These are phyloP conservation scores for Gossypium davidsonii DNA, from an alignment of 441 rosid species.

Conservation along the genomic window DNA sequence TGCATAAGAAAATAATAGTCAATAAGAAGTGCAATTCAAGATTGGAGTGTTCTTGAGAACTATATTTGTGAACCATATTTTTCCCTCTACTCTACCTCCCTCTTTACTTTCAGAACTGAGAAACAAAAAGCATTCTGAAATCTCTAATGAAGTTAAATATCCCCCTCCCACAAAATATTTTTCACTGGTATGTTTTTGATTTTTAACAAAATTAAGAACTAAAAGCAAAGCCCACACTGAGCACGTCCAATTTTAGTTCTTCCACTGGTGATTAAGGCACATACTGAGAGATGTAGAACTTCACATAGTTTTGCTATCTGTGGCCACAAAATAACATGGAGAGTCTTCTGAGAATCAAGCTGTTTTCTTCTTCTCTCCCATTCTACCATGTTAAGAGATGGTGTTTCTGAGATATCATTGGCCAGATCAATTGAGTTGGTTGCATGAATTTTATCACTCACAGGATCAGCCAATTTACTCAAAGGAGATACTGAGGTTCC, in stretches of 20 bases:
- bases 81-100: not conserved
- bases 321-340: slow-evolving; percentile 52
- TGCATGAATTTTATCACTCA: slow-evolving; percentile 10
- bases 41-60: not conserved
- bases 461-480: slow-evolving; percentile 19
- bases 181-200: not conserved
- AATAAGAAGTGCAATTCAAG: not conserved
- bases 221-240: not conserved
- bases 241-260: slow-evolving; percentile 14
- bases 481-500: slow-evolving; percentile 17
- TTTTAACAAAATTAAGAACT: not conserved
- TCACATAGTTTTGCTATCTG: slow-evolving; percentile 59
- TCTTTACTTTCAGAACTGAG: not conserved
- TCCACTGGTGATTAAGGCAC: slow-evolving; percentile 24
- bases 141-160: not conserved
- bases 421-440: slow-evolving; percentile 21
- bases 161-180: not conserved
- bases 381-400: slow-evolving; percentile 31
- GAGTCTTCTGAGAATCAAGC: slow-evolving; percentile 48
- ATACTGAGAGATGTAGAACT: slow-evolving; percentile 60
- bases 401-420: slow-evolving; percentile 25
- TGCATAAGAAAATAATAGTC: not conserved
- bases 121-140: not conserved
- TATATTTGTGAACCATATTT: not conserved
- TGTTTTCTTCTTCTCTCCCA: slow-evolving; percentile 27